These are phyloP conservation scores for Actinomucor elegans DNA, from an alignment of 371 early-diverging fungal species.

Conservation along the genomic window DNA sequence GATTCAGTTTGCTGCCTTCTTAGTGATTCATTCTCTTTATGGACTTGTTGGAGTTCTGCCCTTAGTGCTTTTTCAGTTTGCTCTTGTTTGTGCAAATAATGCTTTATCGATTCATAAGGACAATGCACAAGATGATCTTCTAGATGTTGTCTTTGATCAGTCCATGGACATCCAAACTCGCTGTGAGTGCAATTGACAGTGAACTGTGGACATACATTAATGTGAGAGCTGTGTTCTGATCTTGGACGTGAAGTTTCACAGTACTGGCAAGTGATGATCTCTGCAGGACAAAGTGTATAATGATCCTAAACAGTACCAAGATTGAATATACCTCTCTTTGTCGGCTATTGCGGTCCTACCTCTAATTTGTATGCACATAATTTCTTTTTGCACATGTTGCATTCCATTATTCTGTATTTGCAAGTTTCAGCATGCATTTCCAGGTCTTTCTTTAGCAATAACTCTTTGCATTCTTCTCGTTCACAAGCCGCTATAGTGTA, in stretches of 20 bases:
- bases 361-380: constrained; percentile 48
- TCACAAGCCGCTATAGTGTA: constrained; percentile 58
- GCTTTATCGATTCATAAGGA: constrained; percentile 63
- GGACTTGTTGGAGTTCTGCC: constrained; percentile 46
- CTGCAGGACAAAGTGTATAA: constrained; percentile 57
- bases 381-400: constrained; percentile 60
- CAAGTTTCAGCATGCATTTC: constrained; percentile 57
- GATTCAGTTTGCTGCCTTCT: constrained; percentile 43
- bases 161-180: constrained; percentile 68
- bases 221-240: constrained; percentile 50
- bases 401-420: constrained; percentile 58
- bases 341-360: constrained; percentile 25
- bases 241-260: constrained; percentile 54
- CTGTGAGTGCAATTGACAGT: constrained; percentile 49
- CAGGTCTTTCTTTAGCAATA: constrained; percentile 59
- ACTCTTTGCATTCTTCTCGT: constrained; percentile 58
- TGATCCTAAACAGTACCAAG: constrained; percentile 48
- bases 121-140: constrained; percentile 49
- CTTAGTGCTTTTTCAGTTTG: constrained; percentile 41
- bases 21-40: constrained; percentile 46
- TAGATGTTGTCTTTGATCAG: constrained; percentile 45
- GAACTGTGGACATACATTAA: constrained; percentile 53
- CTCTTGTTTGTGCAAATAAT: constrained; percentile 51
- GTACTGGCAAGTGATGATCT: constrained; percentile 58
- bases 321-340: background rate